Percentiles rank a stretch among this genome's conserved stretches.
These are phyloP conservation scores for Aspergillus carbonarius DNA, from an alignment of 2,329 filamentous ascomycete genomes.

Conservation along the genomic window DNA sequence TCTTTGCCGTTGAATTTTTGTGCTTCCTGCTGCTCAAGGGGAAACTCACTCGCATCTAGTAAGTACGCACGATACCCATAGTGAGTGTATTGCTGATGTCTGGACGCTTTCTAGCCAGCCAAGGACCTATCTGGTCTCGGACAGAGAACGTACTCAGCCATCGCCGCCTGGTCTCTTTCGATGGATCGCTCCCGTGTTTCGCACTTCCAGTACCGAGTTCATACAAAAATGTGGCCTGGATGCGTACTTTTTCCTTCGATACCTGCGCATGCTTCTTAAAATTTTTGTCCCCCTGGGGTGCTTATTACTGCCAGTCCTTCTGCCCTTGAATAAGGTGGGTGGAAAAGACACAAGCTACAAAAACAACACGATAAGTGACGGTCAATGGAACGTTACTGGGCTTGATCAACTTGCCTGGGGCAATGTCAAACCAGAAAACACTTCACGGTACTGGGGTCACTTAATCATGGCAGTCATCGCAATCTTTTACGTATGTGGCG, in stretches of 20 bases:
- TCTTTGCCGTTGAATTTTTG: slow-evolving; percentile 64
- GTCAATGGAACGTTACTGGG: slow-evolving; percentile 57
- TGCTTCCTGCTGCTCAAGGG: slow-evolving; percentile 76
- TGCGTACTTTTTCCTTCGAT: slow-evolving; percentile 95
- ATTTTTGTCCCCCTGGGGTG: slow-evolving; percentile 84
- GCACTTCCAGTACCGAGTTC: slow-evolving; percentile 72
- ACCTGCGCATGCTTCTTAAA: slow-evolving; percentile 78
- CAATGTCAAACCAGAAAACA: slow-evolving; percentile 69
- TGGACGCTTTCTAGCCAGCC: slow-evolving; percentile 60
- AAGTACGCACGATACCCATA: slow-evolving; percentile 34
- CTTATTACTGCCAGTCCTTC: slow-evolving; percentile 77
- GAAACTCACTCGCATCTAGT: slow-evolving; percentile 82
- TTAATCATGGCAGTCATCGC: slow-evolving; percentile 74
- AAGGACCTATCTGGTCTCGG: slow-evolving; percentile 80
- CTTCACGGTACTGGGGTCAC: slow-evolving; percentile 78
- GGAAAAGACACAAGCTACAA: slow-evolving; percentile 62
- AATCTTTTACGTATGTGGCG: slow-evolving; percentile 78
- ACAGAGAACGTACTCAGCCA: slow-evolving; percentile 76
- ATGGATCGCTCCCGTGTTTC: slow-evolving; percentile 62
- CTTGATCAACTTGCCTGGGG: slow-evolving; percentile 84
- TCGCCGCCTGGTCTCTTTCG: slow-evolving; percentile 60
- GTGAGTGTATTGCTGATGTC: background rate
- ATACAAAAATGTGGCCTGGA: slow-evolving; percentile 95
- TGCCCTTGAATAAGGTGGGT: slow-evolving; percentile 78
- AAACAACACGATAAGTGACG: slow-evolving; percentile 36